Conservation (phyloP, 371 early-diverging fungal genomes). For the Dinochytrium kinnereticum region DNA sequence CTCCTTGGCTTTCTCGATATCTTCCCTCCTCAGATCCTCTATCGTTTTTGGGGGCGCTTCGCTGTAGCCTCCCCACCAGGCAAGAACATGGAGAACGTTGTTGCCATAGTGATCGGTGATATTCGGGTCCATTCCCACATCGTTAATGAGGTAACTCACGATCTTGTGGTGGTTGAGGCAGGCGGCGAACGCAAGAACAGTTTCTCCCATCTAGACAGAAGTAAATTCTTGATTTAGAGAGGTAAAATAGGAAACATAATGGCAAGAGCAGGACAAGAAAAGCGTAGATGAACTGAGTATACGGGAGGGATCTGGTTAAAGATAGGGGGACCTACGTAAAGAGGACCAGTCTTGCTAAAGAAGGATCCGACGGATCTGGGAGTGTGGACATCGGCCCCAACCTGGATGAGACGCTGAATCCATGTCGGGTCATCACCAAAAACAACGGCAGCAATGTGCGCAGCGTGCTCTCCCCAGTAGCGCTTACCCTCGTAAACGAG, state of each 20-base stretch:
- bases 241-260: too few relatives aligned
- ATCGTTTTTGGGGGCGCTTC: background rate
- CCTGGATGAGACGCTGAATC: constrained; percentile 20
- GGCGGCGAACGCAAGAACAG: constrained; percentile 22
- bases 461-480: constrained; percentile 34
- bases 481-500: constrained; percentile 23
- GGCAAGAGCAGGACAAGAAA: background rate
- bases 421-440: constrained; percentile 22
- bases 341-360: constrained; percentile 16
- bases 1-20: background rate
- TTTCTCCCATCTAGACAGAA: constrained; percentile 30
- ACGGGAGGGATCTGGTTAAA: too few relatives aligned
- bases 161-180: constrained; percentile 13
- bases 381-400: constrained; percentile 21
- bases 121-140: constrained; percentile 14
- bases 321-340: constrained; percentile 27
- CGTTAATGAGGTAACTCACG: constrained; percentile 22
- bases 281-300: too few relatives aligned
- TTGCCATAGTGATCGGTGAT: constrained; percentile 19
- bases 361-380: constrained; percentile 25
- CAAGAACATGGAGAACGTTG: constrained; percentile 36
- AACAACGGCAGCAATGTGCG: constrained; percentile 28
- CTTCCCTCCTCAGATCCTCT: background rate
- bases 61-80: constrained; percentile 27
- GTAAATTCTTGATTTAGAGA: too few relatives aligned